Conservation (phyloP, 1,284 basidiomycete genomes). For the Schizopora paradoxa region DNA sequence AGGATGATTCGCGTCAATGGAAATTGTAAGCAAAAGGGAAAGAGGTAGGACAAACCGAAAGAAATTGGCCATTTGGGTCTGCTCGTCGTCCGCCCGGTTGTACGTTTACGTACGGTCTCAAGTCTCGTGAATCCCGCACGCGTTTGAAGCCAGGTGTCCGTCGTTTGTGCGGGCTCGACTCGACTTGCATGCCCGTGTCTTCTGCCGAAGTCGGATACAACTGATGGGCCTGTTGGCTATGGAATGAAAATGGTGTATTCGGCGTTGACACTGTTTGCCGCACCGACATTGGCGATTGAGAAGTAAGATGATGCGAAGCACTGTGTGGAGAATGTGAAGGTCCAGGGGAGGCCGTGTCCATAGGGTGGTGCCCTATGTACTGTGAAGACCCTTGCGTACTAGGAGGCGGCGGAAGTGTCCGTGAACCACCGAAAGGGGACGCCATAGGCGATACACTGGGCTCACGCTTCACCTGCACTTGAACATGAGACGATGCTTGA, state of each 20-base stretch:
- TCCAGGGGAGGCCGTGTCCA: constrained; percentile 58
- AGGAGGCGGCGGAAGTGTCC: constrained; percentile 25
- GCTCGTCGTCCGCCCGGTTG: constrained; percentile 58
- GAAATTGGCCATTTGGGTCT: constrained; percentile 55
- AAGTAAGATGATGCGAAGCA: constrained; percentile 33
- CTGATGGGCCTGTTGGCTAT: constrained; percentile 41
- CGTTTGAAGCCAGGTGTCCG: constrained; percentile 66
- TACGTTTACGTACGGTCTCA: constrained; percentile 61
- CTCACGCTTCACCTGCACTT: constrained; percentile 48
- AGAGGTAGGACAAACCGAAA: constrained; percentile 50
- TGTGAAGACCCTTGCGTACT: constrained; percentile 31
- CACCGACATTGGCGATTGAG: constrained; percentile 34
- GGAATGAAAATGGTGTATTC: constrained; percentile 61
- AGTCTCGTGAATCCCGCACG: constrained; percentile 63
- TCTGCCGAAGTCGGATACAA: constrained; percentile 44
- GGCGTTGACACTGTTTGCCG: constrained; percentile 57
- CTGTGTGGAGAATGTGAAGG: constrained; percentile 41
- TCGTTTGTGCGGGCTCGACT: constrained; percentile 60
- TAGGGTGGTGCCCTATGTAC: constrained; percentile 38
- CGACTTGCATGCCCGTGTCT: constrained; percentile 67
- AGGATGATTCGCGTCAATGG: constrained; percentile 16
- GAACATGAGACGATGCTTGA: constrained; percentile 54
- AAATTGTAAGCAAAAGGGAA: constrained; percentile 12
- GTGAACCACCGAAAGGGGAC: constrained; percentile 41
- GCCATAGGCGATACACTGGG: constrained; percentile 45